Evolutionary conservation across 2,329 filamentous ascomycete genomes (phyloP).

Genomic region (Colletotrichum filicis): DNA sequence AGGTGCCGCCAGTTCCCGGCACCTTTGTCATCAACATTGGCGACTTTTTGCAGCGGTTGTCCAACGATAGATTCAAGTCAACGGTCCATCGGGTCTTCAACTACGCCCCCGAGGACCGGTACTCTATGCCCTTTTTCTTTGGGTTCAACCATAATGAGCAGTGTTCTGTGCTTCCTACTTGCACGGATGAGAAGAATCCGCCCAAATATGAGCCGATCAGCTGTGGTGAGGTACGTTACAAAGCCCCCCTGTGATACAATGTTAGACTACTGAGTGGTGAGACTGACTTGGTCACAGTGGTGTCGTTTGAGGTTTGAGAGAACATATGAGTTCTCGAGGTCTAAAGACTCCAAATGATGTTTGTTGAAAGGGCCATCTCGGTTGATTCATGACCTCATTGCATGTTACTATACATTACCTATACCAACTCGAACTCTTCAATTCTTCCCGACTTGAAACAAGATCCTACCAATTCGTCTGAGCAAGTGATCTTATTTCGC

Average conservation of each 20-base stretch:
- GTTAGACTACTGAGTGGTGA: neutral
- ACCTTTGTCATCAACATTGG: slow-evolving; percentile 43
- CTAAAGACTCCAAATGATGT: neutral
- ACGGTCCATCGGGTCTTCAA: slow-evolving; percentile 64
- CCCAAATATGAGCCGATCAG: slow-evolving; percentile 62
- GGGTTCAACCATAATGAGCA: slow-evolving; percentile 64
- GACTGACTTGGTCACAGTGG: neutral
- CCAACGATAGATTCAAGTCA: slow-evolving; percentile 39
- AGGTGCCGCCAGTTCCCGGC: slow-evolving; percentile 38
- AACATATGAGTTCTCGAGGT: slow-evolving; percentile 21
- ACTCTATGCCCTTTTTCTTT: slow-evolving; percentile 68
- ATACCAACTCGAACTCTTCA: neutral
- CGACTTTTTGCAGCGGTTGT: slow-evolving; percentile 39
- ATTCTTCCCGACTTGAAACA: neutral
- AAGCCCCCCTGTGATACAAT: neutral
- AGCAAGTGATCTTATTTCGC: neutral
- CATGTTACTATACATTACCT: too few species aligned
- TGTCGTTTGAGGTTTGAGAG: slow-evolving; percentile 27
- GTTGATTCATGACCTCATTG: too few species aligned
- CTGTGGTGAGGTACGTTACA: slow-evolving; percentile 51
- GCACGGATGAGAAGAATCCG: slow-evolving; percentile 56
- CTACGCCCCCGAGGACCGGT: slow-evolving; percentile 51
- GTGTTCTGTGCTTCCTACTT: slow-evolving; percentile 59
- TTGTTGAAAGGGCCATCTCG: neutral
- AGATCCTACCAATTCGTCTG: neutral